phyloP scores from a whole-genome alignment of 305 asterid species.

The Stenogyne calaminthoides region DNA sequence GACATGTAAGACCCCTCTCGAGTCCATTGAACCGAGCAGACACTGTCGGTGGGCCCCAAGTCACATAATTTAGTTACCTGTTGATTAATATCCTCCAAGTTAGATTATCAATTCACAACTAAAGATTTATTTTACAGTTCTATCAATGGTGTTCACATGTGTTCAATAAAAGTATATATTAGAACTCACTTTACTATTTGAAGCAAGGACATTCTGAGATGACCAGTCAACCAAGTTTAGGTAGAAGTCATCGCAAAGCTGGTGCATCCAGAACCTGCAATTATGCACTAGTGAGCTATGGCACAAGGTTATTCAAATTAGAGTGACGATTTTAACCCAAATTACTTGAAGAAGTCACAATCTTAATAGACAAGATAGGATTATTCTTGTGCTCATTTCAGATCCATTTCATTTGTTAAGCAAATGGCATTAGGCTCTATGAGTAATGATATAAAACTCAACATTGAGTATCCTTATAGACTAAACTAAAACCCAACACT shows the following conservation, averaged over 20 bases:
- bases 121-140: not conserved
- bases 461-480: not conserved
- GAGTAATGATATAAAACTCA: not conserved
- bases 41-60: conserved; percentile 89
- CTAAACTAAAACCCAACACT: not conserved
- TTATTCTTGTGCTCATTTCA: not conserved
- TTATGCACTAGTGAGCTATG: conserved; percentile 4
- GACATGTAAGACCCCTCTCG: conserved; percentile 96
- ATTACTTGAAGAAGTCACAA: not conserved
- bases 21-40: conserved; percentile 97
- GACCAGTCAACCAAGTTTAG: conserved; percentile 98
- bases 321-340: not conserved
- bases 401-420: not conserved
- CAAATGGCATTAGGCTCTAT: not conserved
- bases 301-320: not conserved
- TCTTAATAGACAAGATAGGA: not conserved
- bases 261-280: conserved; percentile 98
- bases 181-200: conserved; percentile 82
- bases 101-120: conserved; percentile 1
- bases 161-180: not conserved
- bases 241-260: conserved; percentile 95
- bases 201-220: conserved; percentile 98
- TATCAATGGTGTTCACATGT: too few species aligned
- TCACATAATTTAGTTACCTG: conserved; percentile 97
- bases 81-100: conserved; percentile 11